Conservation (phyloP, 2,329 filamentous ascomycete genomes). For the Phyllosticta citriasiana region DNA sequence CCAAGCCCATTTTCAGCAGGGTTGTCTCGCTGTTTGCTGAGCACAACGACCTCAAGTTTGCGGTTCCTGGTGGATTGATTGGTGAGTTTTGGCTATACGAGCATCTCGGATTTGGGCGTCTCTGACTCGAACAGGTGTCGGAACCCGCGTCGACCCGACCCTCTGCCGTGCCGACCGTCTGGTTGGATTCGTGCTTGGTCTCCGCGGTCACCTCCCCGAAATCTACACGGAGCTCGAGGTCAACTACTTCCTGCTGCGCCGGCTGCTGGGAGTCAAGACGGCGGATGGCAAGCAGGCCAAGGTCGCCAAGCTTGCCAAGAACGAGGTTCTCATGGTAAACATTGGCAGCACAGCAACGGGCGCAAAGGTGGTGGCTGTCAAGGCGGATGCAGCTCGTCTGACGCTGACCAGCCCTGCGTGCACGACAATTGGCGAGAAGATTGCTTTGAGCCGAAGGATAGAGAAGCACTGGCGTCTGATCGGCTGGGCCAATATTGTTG, state of each 20-base stretch:
- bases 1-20: slow-evolving; percentile 92
- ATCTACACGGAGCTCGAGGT: slow-evolving; percentile 99
- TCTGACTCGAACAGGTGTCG: slow-evolving; percentile 51
- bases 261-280: slow-evolving; percentile 91
- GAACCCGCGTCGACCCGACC: slow-evolving; percentile 93
- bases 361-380: slow-evolving; percentile 93
- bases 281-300: slow-evolving; percentile 98
- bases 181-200: slow-evolving; percentile 92
- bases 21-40: slow-evolving; percentile 95
- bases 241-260: slow-evolving; percentile 96
- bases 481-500: slow-evolving; percentile 33
- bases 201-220: slow-evolving; percentile 84
- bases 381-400: slow-evolving; percentile 94
- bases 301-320: slow-evolving; percentile 96
- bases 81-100: slow-evolving; percentile 30
- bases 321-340: slow-evolving; percentile 99
- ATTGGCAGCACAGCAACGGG: slow-evolving; percentile 96
- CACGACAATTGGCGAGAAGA: slow-evolving; percentile 97
- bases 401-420: slow-evolving; percentile 88
- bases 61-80: slow-evolving; percentile 92
- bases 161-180: slow-evolving; percentile 98
- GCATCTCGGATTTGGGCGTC: neutral
- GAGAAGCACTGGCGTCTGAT: slow-evolving; percentile 88
- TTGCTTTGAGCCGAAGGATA: slow-evolving; percentile 89
- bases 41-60: slow-evolving; percentile 96